Conservation (phyloP, 352 stramenopile genomes). For the Elongisporangium undulatum region DNA sequence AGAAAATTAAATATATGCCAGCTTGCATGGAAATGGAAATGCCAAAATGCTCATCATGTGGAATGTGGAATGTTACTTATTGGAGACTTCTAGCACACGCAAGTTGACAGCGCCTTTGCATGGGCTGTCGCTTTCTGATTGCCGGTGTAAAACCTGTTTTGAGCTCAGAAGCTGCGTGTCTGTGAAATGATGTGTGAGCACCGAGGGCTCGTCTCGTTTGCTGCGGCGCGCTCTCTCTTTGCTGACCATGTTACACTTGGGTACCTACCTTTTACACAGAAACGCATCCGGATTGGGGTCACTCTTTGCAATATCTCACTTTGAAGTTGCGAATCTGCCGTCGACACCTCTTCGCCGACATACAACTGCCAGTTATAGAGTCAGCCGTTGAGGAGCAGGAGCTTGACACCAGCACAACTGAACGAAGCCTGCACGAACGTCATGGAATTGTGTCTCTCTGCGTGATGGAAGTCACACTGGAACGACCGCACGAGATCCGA, state of each 20-base stretch:
- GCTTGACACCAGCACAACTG: background rate
- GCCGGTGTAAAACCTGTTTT: no score
- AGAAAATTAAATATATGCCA: background rate
- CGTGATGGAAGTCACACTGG: no score
- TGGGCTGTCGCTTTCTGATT: no score
- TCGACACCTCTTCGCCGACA: background rate
- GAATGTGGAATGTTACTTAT: no score
- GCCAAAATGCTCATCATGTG: no score
- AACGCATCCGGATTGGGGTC: background rate
- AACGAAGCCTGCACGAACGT: background rate
- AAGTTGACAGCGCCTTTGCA: no score
- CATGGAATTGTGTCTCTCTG: background rate
- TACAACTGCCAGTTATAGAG: background rate
- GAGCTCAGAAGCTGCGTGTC: background rate
- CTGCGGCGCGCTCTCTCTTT: background rate
- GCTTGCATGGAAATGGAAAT: background rate
- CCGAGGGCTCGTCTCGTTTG: background rate
- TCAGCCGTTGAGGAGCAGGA: background rate
- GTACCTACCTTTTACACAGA: background rate
- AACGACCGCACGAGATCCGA: background rate
- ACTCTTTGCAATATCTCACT: background rate
- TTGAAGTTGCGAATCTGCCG: background rate
- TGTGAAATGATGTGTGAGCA: background rate
- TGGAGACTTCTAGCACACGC: no score
- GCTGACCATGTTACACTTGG: background rate